Conservation (phyloP, 2,329 filamentous ascomycete genomes). For the Aspergillus sp. region DNA sequence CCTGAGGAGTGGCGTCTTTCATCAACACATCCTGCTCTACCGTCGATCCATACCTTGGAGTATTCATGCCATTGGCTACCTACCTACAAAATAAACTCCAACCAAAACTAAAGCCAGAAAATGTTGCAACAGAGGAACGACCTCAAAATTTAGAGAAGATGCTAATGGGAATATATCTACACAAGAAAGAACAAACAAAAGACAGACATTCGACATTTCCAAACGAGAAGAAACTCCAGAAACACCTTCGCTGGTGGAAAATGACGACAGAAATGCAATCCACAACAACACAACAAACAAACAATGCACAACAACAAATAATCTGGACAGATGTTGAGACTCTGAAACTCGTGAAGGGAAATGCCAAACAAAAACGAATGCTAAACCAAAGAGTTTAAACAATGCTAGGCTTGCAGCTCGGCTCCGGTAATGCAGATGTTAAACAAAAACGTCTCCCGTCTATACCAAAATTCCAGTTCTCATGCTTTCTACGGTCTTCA, state of each 20-base stretch:
- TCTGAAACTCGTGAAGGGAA: not conserved
- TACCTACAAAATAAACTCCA: too few relatives aligned
- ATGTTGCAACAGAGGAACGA: too few relatives aligned
- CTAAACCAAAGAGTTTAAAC: not conserved
- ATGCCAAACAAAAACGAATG: constrained; percentile 4
- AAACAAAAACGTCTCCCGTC: constrained; percentile 3
- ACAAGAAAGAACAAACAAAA: not conserved
- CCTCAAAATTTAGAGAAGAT: not conserved
- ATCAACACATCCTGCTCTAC: too few relatives aligned
- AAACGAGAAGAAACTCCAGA: constrained; percentile 7
- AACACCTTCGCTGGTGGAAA: constrained; percentile 27
- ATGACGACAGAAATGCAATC: not conserved
- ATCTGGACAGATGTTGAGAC: not conserved
- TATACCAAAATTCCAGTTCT: constrained; percentile 42
- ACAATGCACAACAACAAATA: not conserved
- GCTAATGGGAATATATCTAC: not conserved
- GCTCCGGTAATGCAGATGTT: constrained; percentile 12
- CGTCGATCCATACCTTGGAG: too few relatives aligned
- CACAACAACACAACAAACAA: constrained; percentile 1
- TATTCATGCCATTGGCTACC: too few relatives aligned
- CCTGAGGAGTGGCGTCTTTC: too few relatives aligned
- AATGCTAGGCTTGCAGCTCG: not conserved
- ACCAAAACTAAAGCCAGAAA: too few relatives aligned
- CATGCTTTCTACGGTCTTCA: constrained; percentile 49
- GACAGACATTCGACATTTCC: constrained; percentile 2